phyloP scores from a whole-genome alignment of 805 yeast species.

The Myxozyma monticola region DNA sequence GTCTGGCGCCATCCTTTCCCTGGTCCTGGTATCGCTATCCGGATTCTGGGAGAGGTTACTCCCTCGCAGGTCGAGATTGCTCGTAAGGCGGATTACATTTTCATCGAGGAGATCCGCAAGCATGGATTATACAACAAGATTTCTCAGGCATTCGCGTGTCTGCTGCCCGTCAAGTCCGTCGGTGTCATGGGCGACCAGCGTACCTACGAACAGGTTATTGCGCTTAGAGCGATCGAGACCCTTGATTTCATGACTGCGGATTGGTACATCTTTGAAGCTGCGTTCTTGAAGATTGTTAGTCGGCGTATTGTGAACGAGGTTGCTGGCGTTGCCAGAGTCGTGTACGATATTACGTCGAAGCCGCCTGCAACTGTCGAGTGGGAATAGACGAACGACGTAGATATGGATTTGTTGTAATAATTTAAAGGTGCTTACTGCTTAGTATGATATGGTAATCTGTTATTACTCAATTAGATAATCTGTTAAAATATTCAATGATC shows the following conservation, averaged over 20 bases:
- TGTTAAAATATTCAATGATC: too few species aligned
- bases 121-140: constrained; percentile 92
- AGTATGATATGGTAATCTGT: too few species aligned
- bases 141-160: constrained; percentile 96
- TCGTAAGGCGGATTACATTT: constrained; percentile 93
- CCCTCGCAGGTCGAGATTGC: constrained; percentile 92
- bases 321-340: constrained; percentile 98
- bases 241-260: constrained; percentile 99
- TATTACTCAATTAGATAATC: too few species aligned
- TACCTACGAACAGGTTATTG: constrained; percentile 98
- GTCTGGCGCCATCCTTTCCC: constrained; percentile 99
- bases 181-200: constrained; percentile 99
- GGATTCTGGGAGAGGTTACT: constrained; percentile 96
- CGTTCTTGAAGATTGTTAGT: constrained; percentile 88
- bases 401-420: neutral
- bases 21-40: constrained; percentile 99
- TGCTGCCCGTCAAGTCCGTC: constrained; percentile 95
- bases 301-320: constrained; percentile 98
- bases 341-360: constrained; percentile 96
- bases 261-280: constrained; percentile 93
- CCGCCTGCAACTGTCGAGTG: constrained; percentile 99
- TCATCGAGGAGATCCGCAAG: constrained; percentile 90
- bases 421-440: too few species aligned
- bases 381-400: constrained; percentile 57
- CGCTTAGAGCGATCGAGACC: constrained; percentile 97